Evolutionary conservation across 1,284 basidiomycete genomes (phyloP).

Genomic region (Ganoderma lucidum): DNA sequence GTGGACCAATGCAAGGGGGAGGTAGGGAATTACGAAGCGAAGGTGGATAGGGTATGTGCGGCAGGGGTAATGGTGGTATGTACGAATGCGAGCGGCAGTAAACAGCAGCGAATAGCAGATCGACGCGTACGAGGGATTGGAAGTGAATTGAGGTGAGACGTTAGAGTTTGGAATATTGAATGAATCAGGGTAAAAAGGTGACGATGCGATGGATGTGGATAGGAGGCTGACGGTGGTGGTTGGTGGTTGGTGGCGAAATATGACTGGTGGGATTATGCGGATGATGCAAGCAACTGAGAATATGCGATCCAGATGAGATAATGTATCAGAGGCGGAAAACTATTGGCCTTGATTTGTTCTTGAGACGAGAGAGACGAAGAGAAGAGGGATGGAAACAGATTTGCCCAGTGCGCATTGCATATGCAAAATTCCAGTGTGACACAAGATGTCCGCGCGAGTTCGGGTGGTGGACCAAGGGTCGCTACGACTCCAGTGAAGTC

Average conservation of each 20-base stretch:
- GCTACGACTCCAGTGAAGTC: background rate
- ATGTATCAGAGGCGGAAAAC: constrained; percentile 32
- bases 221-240: constrained; percentile 2
- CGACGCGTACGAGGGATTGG: constrained; percentile 21
- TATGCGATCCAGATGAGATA: constrained; percentile 13
- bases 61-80: constrained; percentile 24
- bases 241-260: background rate
- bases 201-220: constrained; percentile 14
- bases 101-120: constrained; percentile 28
- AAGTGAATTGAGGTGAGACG: constrained; percentile 8
- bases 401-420: background rate
- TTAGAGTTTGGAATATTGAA: constrained; percentile 4
- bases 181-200: background rate
- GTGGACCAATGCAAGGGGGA: background rate
- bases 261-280: constrained; percentile 16
- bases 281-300: constrained; percentile 14
- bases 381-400: background rate
- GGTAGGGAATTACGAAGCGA: constrained; percentile 18
- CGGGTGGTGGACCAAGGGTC: background rate
- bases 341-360: constrained; percentile 33
- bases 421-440: constrained; percentile 16
- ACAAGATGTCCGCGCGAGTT: constrained; percentile 3
- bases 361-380: constrained; percentile 10
- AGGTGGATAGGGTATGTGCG: constrained; percentile 13
- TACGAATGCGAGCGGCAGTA: constrained; percentile 28